Evolutionary conservation across 2,329 filamentous ascomycete species (phyloP), one percentile per base, ranked within the genome.

Genomic region (Venturiaceae sp.): DNA sequence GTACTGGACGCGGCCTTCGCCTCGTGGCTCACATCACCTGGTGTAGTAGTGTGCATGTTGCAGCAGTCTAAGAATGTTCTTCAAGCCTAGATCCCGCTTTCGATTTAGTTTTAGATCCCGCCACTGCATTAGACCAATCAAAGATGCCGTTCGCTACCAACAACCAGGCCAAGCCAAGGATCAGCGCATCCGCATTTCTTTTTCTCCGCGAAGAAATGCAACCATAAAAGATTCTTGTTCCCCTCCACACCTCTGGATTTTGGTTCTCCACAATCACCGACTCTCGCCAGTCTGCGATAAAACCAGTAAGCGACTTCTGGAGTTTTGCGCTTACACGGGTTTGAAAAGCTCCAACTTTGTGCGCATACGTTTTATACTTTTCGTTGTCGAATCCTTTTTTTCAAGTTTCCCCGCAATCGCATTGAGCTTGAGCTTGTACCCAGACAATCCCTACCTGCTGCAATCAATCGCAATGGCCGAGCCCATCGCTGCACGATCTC

Each of bases 301-400:
- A 50, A 30, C 11, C 19, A 13, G 69, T 69, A 69, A 67, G 70
- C 70, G 70, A 72, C 70, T 72, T 72, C 62, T 63, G 69, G 70
- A 71, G 70, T 71, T 72, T 72, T 72, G 70, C 70, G 70, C 68
- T 71, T 68, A 65, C 67, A 66, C 65, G 59, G 60, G 47, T 60
- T 52, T 62, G 64, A 66, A 72, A 72, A 72, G 66, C 69, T 71
- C 69, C 69, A 63, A 58, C 37, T 8, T 30, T n/a, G 44, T n/a
- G 44, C 9, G 44, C 23, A 7, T 3, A 14, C 21, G 9, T 26
- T 28, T 2, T 30, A 6, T 30, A 32, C 44, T n/a, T 50, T 50
- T 50, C 39, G n/a, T 30, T n/a, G 8, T 50, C 41, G 41, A 28
- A n/a, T n/a, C n/a, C 41, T 13, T n/a, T 47, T 16, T 50, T 30